These are phyloP conservation scores for Pezizomycotina sp. DNA, from an alignment of 2,329 filamentous ascomycete species.

Conservation along the genomic window DNA sequence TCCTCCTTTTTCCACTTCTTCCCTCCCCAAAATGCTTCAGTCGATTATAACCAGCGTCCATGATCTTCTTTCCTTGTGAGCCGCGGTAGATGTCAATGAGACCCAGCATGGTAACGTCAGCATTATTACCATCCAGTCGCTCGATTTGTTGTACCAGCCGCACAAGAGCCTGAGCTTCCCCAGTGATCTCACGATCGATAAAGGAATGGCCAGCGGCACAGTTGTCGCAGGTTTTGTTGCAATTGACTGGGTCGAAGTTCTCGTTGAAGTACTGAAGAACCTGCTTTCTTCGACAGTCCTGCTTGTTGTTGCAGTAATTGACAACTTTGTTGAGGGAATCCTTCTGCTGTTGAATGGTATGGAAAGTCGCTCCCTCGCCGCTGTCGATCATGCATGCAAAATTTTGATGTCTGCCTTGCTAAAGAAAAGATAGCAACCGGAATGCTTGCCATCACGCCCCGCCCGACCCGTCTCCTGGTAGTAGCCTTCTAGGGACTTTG, in stretches of 20 bases:
- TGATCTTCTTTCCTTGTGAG: conserved; percentile 43
- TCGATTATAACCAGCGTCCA: conserved; percentile 36
- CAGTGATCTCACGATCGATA: conserved; percentile 58
- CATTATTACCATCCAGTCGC: conserved; percentile 24
- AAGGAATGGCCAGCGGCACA: conserved; percentile 59
- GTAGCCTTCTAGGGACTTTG: conserved; percentile 92
- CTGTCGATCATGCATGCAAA: conserved; percentile 65
- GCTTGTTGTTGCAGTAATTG: conserved; percentile 75
- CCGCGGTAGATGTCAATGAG: conserved; percentile 76
- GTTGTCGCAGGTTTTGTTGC: conserved; percentile 69
- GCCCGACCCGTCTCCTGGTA: conserved; percentile 96
- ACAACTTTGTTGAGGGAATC: conserved; percentile 74
- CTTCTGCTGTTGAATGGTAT: conserved; percentile 51
- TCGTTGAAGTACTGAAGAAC: conserved; percentile 93
- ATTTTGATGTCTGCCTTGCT: conserved; percentile 58
- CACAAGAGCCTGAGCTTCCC: conserved; percentile 55
- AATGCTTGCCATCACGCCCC: conserved; percentile 72
- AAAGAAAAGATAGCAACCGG: conserved; percentile 82
- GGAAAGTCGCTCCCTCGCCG: conserved; percentile 48
- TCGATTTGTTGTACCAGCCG: conserved; percentile 45
- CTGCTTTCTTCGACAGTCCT: conserved; percentile 72
- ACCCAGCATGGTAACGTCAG: conserved; percentile 56
- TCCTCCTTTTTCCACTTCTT: conserved; percentile 55
- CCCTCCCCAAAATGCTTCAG: conserved; percentile 49
- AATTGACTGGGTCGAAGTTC: conserved; percentile 54